A percentile compares a stretch with the other conserved stretches of the same genome.
These are phyloP conservation scores for Ilyonectria destructans DNA, from an alignment of 2,329 filamentous ascomycete genomes.

Conservation along the genomic window DNA sequence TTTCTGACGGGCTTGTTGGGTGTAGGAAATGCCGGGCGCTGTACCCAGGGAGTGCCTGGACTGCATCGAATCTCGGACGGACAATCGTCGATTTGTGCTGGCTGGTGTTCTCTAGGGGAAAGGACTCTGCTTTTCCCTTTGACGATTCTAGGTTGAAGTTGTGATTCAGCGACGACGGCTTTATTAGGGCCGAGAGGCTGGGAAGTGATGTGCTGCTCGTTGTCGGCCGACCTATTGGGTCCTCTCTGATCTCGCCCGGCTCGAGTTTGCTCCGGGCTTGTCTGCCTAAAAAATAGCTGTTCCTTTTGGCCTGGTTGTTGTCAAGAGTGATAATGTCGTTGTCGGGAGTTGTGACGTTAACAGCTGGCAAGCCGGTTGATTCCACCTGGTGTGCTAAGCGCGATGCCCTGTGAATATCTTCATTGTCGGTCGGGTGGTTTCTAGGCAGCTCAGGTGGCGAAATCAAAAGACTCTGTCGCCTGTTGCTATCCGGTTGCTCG, in stretches of 20 bases:
- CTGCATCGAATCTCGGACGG: constrained; percentile 32
- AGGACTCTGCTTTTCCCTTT: constrained; percentile 22
- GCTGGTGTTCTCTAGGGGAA: constrained; percentile 15
- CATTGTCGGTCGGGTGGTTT: neutral
- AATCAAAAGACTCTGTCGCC: neutral
- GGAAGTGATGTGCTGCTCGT: constrained; percentile 26
- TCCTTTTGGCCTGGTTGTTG: constrained; percentile 11
- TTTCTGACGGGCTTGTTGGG: constrained; percentile 27
- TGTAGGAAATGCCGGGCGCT: constrained; percentile 18
- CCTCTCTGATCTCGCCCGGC: constrained; percentile 31
- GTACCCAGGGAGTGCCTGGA: constrained; percentile 14
- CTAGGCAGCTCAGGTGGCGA: neutral
- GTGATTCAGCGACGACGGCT: constrained; percentile 20
- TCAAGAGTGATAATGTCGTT: neutral
- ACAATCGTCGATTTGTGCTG: constrained; percentile 29
- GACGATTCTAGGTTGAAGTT: constrained; percentile 11
- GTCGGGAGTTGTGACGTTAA: constrained; percentile 10
- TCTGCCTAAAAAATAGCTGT: constrained; percentile 58
- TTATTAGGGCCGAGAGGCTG: constrained; percentile 18
- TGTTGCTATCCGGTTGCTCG: constrained; percentile 17
- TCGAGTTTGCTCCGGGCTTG: constrained; percentile 33
- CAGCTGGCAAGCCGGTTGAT: constrained; percentile 20
- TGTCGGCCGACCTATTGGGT: constrained; percentile 7
- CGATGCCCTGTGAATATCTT: neutral
- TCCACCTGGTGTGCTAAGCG: neutral